phyloP scores from a whole-genome alignment of 306 rosid genomes.

The Ceratonia siliqua region DNA sequence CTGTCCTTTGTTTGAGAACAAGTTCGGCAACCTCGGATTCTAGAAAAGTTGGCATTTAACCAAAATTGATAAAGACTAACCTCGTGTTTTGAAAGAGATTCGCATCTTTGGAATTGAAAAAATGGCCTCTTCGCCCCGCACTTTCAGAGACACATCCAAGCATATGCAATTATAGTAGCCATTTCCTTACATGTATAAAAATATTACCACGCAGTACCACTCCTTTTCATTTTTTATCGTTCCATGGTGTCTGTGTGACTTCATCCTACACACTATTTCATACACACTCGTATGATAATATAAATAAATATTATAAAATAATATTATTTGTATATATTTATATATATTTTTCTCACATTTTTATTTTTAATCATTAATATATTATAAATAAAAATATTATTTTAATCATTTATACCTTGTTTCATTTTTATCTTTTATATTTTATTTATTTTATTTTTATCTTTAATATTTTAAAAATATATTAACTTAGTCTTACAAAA shows the following conservation, averaged over 20 bases:
- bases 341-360: no score
- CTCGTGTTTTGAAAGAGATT: slow-evolving; percentile 21
- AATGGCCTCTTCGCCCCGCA: not conserved
- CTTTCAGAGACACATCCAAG: slow-evolving; percentile 33
- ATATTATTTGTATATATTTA: no score
- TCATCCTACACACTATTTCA: no score
- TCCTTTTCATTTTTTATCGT: not conserved
- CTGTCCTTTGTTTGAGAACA: slow-evolving; percentile 31
- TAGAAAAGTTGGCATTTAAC: slow-evolving; percentile 42
- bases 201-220: not conserved
- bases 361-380: no score
- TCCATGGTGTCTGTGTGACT: not conserved
- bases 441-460: no score
- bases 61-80: slow-evolving; percentile 23
- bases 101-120: slow-evolving; percentile 37
- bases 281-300: no score
- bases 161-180: slow-evolving; percentile 27
- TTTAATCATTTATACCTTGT: no score
- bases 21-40: slow-evolving; percentile 63
- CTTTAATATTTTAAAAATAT: no score
- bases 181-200: not conserved
- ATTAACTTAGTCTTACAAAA: no score
- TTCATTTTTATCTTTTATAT: no score
- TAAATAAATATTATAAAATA: no score
- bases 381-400: no score